phyloP scores from a whole-genome alignment of 768 basidiomycete species.

The Tubosaeta sp. region DNA sequence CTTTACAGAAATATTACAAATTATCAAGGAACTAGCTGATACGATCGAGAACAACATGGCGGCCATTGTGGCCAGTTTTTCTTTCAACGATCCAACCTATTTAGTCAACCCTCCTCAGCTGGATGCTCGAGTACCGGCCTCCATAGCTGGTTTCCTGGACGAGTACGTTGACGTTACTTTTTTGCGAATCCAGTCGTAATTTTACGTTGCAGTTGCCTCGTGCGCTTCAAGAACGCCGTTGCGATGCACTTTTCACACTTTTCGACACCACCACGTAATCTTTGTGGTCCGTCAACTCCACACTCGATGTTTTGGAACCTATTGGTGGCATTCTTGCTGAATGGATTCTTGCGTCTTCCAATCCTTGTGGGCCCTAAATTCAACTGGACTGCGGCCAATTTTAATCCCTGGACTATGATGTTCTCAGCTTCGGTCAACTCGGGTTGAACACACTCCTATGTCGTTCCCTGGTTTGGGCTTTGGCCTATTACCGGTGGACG shows the following conservation, averaged over 20 bases:
- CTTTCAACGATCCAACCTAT: slow-evolving; percentile 27
- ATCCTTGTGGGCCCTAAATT: no score
- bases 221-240: slow-evolving; percentile 55
- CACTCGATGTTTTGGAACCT: no score
- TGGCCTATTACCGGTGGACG: slow-evolving; percentile 8
- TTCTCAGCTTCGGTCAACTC: slow-evolving; percentile 2
- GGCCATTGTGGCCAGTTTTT: slow-evolving; percentile 28
- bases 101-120: slow-evolving; percentile 16
- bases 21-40: slow-evolving; percentile 39
- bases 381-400: slow-evolving; percentile 5
- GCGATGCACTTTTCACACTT: no score
- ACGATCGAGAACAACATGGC: slow-evolving; percentile 40
- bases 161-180: slow-evolving; percentile 39
- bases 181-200: slow-evolving; percentile 17
- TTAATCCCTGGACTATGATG: slow-evolving; percentile 6
- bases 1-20: slow-evolving; percentile 42
- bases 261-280: no score
- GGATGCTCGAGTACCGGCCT: slow-evolving; percentile 42
- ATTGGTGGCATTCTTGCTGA: no score
- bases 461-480: slow-evolving; percentile 13
- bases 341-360: no score
- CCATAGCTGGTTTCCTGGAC: slow-evolving; percentile 44
- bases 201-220: slow-evolving; percentile 40
- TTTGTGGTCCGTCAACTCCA: no score
- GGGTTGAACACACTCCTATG: neutral